phyloP scores from a whole-genome alignment of 148 eudicot genomes.

The Hydrangea macrophylla region DNA sequence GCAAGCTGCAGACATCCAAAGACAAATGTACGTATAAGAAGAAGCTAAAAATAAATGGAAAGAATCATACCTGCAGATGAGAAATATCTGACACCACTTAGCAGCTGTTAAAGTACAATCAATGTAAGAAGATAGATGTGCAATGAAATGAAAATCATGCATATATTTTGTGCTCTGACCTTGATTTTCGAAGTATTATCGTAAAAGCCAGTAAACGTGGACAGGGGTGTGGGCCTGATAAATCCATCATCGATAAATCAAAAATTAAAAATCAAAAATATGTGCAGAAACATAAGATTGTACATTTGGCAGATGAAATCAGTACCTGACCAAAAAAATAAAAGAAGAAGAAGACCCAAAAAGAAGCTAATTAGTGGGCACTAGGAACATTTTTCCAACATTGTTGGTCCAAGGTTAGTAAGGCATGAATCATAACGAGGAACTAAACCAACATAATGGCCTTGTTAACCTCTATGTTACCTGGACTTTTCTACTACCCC shows the following conservation, averaged over 20 bases:
- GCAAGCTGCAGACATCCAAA: not conserved
- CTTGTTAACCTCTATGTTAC: too few species aligned
- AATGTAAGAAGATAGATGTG: conserved; percentile 3
- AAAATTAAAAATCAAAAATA: not conserved
- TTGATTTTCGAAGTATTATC: conserved; percentile 36
- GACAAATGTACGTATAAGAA: not conserved
- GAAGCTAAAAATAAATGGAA: not conserved
- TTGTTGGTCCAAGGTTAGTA: not conserved
- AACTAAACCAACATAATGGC: not conserved
- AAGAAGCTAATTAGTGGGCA: not conserved
- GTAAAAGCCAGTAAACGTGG: conserved; percentile 29
- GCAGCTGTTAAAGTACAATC: conserved; percentile 41
- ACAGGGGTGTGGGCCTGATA: conserved; percentile 47
- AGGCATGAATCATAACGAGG: not conserved
- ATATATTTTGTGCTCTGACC: conserved; percentile 39
- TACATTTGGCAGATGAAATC: not conserved
- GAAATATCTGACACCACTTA: conserved; percentile 42
- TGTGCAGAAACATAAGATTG: conserved; percentile 13
- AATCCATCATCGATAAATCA: conserved; percentile 20
- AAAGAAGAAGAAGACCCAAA: not conserved
- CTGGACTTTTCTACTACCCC: too few species aligned
- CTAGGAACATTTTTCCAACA: not conserved
- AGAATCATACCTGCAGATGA: conserved; percentile 61
- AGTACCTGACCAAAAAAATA: not conserved
- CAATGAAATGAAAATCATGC: conserved; percentile 6